Percentiles rank a stretch among this genome's conserved stretches.
Evolutionary conservation across 257 asterid genomes (phyloP).

Genomic region (Gentiana macrophylla): DNA sequence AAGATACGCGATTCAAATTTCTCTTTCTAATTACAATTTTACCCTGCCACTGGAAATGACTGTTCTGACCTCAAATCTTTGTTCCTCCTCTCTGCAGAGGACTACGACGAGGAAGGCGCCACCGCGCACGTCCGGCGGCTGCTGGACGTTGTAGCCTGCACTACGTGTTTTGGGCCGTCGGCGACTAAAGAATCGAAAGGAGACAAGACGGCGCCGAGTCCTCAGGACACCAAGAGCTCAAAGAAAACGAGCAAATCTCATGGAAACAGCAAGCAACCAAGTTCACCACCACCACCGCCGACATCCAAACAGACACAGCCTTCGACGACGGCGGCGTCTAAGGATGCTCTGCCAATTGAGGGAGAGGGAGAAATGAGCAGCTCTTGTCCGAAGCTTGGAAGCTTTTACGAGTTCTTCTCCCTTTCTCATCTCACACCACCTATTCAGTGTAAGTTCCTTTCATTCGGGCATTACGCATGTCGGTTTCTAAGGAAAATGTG

Average conservation of each 20-base stretch:
- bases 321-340: constrained; percentile 11
- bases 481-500: too few relatives aligned
- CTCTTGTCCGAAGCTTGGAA: constrained; percentile 74
- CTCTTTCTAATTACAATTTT: not conserved
- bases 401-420: constrained; percentile 96
- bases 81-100: constrained; percentile 42
- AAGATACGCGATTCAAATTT: constrained; percentile 2
- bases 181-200: constrained; percentile 26
- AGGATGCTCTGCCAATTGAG: constrained; percentile 32
- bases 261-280: constrained; percentile 25
- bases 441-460: constrained; percentile 53
- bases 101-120: constrained; percentile 73
- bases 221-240: constrained; percentile 37
- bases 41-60: constrained; percentile 6
- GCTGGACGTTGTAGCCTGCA: constrained; percentile 73
- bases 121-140: constrained; percentile 81
- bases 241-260: constrained; percentile 56
- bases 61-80: constrained; percentile 16
- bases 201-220: constrained; percentile 37
- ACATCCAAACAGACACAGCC: constrained; percentile 12
- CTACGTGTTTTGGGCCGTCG: constrained; percentile 84
- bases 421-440: constrained; percentile 97
- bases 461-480: not conserved
- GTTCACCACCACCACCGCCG: constrained; percentile 44
- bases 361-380: constrained; percentile 80